Conservation (phyloP, 176 grass and related monocot species). For the Raddia guianensis region DNA sequence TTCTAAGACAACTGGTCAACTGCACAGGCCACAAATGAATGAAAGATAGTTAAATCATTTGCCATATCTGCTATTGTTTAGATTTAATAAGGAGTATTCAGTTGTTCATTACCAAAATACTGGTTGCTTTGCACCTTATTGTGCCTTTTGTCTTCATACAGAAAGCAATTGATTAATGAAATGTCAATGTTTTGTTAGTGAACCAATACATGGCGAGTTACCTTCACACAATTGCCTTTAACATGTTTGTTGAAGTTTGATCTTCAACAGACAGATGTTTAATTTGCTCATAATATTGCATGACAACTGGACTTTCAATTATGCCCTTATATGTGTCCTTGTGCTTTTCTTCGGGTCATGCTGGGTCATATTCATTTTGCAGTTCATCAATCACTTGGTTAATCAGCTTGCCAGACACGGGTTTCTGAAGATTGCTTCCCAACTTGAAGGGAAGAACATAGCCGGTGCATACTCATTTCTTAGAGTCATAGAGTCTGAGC, state of each 20-base stretch:
- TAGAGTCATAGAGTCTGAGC: slow-evolving; percentile 90
- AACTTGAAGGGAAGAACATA: slow-evolving; percentile 88
- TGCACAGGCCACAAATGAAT: not conserved
- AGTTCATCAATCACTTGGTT: slow-evolving; percentile 97
- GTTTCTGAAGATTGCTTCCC: slow-evolving; percentile 95
- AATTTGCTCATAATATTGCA: not conserved
- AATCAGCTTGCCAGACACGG: slow-evolving; percentile 90
- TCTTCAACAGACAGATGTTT: not conserved
- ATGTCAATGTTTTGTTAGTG: not conserved
- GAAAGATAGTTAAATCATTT: not conserved
- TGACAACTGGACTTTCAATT: not conserved
- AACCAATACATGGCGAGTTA: not conserved
- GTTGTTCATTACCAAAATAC: not conserved
- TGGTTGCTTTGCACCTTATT: slow-evolving; percentile 6
- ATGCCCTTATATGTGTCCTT: not conserved
- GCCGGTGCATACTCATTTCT: slow-evolving; percentile 70
- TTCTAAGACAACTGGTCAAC: not conserved
- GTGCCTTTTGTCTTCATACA: not conserved
- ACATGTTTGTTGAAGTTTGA: slow-evolving; percentile 1
- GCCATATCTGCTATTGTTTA: not conserved
- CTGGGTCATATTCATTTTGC: slow-evolving; percentile 38
- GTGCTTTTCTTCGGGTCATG: slow-evolving; percentile 24
- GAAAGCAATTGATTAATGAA: not conserved
- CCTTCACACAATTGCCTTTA: slow-evolving; percentile 4
- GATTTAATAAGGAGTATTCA: not conserved